Base-by-base conservation (phyloP, 73 alveolate genomes). In the Strombidium stylifer region DNA sequence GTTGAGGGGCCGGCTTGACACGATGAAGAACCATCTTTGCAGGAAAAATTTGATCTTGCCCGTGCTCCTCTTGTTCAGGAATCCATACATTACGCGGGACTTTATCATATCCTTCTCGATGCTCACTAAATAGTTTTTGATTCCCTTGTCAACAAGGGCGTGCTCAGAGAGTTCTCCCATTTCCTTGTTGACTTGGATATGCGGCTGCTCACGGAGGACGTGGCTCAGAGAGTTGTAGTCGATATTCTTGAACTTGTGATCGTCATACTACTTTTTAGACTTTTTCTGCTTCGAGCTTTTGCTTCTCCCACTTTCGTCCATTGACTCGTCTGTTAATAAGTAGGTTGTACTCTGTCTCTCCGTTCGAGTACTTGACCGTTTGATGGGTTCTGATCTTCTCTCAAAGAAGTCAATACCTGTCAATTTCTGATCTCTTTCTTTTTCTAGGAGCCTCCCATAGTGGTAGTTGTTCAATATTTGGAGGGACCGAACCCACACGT, bases 1-100 rank as follows among this genome's bases (percentile, higher is more conserved):
- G 34, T 56, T 36, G 61, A 89, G 51, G n/a, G 97, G 95, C 40
- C 87, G 69, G 18, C 87, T 77, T 35, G 92, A 72, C 15, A 89
- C 78, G 30, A 89, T 36, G 23, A 89, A 78, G 47, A 78, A 75
- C 95, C 97, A 89, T 37, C 97, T 58, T 31, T 45, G 71, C 40
- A 51, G 71, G 69, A 85, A 82, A 48, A 65, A 72, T 69, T 89
- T 85, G 31, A 89, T 61, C 53, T 62, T 65, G n/a, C 90, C 90
- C 71, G 76, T 80, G 89, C 92, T 74, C 45, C 95, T 50, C 54
- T 89, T 89, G 20, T 74, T 69, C 58, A 89, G 50, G 64, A 84
- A 89, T 11, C 97, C 97, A 41, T 82, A 89, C 48, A 69, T 64
- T 20, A 85, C 46, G 42, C 93, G 47, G 19, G 72, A 19, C 40